Evolutionary conservation across 768 basidiomycete genomes (phyloP), one percentile per base, ranked within the genome.

Genomic region (Mrakia hoshinonis): DNA sequence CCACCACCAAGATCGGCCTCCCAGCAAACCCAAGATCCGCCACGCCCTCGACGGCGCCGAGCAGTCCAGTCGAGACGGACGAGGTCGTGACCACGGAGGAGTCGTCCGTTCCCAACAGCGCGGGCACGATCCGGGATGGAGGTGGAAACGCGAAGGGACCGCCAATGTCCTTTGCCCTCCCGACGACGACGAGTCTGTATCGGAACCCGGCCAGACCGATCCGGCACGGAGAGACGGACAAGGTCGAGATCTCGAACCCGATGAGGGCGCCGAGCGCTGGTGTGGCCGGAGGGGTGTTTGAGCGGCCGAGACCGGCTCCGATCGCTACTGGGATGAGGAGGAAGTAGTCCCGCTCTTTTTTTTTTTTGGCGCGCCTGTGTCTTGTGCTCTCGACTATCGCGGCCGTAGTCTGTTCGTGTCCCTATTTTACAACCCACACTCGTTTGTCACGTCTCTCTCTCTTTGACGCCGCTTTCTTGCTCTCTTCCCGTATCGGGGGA

Each of bases 201-300:
- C 58, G 58, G n/a, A 61, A 61, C 58, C 58, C 36, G 36, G 34
- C 58, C 7, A 39, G n/a, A 20, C 58, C 58, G 18, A 61, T 61
- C 34, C 31, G 34, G 15, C 22, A 34, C 34, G 58, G 58, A 38
- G 36, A 22, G 11, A 31, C 31, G 18, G 58, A 61, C 34, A 43
- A 6, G 43, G 43, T 6, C 43, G 43, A 43, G 43, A 38, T 61
- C 58, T 61, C 58, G 3, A 20, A 22, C 22, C 34, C 58, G 11
- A 36, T 36, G 31, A 39, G n/a, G 36, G 3, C 58, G 1, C 31
- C 31, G 10, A 31, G 58, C 31, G 29, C 20, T 34, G 55, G 29
- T 26, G 26, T 58, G 22, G 31, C 34, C 12, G 58, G 58, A 34
- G 58, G 58, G n/a, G 58, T 38, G 22, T 61, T 61, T 36, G 58